Evolutionary conservation across 306 rosid genomes (phyloP).

Genomic region (Quercus suber): DNA sequence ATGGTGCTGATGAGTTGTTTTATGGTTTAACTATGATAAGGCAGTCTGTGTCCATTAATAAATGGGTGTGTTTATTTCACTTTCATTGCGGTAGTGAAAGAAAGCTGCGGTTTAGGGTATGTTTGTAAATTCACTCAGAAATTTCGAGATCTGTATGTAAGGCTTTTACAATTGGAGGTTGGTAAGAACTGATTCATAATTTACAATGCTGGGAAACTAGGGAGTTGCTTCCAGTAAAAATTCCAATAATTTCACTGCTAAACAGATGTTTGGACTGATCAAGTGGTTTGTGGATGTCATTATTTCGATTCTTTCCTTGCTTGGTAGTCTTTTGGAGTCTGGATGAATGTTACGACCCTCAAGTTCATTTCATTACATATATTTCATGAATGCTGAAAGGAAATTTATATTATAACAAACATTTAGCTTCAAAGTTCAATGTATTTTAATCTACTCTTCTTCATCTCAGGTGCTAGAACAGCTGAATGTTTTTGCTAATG

Average conservation of each 20-base stretch:
- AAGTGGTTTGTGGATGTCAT: neutral
- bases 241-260: neutral
- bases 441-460: constrained; percentile 3
- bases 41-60: neutral
- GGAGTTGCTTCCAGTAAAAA: neutral
- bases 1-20: no score
- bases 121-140: neutral
- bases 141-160: neutral
- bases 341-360: neutral
- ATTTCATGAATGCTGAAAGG: neutral
- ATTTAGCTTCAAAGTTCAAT: neutral
- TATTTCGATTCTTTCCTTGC: neutral
- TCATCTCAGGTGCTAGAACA: constrained; percentile 67
- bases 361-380: neutral
- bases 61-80: neutral
- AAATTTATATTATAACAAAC: neutral
- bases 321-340: neutral
- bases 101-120: no score
- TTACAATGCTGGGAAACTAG: neutral
- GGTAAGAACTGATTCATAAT: neutral
- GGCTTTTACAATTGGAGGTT: neutral
- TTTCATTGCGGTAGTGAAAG: neutral
- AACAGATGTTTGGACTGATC: neutral
- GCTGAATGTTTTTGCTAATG: constrained; percentile 75
- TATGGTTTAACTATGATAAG: neutral